Conservation (phyloP, 1,284 basidiomycete species). For the Ganoderma multipileum region DNA sequence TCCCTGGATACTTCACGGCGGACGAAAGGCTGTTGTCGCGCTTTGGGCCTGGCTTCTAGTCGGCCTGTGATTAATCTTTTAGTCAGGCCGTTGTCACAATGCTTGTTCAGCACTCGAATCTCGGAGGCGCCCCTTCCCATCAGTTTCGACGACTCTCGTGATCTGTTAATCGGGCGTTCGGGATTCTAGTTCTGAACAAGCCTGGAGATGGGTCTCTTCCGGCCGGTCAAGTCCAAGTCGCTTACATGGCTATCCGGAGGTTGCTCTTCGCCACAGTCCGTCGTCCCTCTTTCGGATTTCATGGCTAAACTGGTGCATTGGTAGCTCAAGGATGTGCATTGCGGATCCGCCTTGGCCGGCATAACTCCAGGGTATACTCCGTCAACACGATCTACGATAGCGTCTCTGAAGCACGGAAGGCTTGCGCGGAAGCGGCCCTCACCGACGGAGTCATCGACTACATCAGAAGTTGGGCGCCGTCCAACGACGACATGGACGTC, state of each 20-base stretch:
- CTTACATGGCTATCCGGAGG: too few species aligned
- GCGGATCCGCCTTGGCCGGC: constrained; percentile 55
- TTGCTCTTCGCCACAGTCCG: too few species aligned
- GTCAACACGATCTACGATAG: constrained; percentile 50
- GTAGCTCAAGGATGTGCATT: constrained; percentile 63
- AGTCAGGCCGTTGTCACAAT: too few species aligned
- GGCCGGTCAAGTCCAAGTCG: too few species aligned
- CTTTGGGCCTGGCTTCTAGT: too few species aligned
- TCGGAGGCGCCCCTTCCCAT: too few species aligned
- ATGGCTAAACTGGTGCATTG: constrained; percentile 10
- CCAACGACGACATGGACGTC: constrained; percentile 42
- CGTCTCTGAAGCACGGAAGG: constrained; percentile 52
- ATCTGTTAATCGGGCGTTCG: too few species aligned
- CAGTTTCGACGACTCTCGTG: too few species aligned
- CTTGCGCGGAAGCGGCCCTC: constrained; percentile 59
- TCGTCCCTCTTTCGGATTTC: background rate
- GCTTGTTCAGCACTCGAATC: too few species aligned
- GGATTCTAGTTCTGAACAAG: too few species aligned
- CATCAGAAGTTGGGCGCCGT: constrained; percentile 58
- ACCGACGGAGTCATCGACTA: constrained; percentile 59
- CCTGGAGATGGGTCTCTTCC: too few species aligned
- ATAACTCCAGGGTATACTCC: constrained; percentile 56
- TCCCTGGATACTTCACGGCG: background rate
- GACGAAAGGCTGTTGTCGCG: background rate
- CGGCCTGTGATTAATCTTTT: background rate